A percentile compares a stretch with the other conserved stretches of the same genome.
Conservation (phyloP, 805 yeast genomes). For the Cyberlindnera bimundalis region DNA sequence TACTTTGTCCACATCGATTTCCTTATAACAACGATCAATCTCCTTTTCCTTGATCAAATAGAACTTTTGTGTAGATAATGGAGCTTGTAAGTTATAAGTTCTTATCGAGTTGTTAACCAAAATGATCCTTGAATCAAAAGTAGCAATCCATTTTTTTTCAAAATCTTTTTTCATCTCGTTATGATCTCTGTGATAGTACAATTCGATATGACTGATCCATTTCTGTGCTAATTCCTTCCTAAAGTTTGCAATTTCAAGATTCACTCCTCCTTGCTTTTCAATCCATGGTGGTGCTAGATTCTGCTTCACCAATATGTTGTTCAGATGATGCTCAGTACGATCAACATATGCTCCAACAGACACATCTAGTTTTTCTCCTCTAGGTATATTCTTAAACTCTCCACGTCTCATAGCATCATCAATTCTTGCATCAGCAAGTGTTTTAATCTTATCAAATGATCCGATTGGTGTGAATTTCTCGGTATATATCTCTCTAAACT, state of each 20-base stretch:
- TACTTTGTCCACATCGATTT: conserved; percentile 28
- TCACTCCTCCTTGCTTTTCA: conserved; percentile 64
- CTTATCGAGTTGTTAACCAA: conserved; percentile 47
- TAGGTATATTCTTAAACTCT: conserved; percentile 54
- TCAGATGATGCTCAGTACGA: conserved; percentile 73
- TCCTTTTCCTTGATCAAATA: conserved; percentile 46
- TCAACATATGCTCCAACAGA: conserved; percentile 55
- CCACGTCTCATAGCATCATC: conserved; percentile 74
- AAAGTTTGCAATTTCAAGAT: conserved; percentile 43
- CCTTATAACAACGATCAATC: conserved; percentile 35
- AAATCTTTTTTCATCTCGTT: conserved; percentile 17
- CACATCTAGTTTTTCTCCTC: conserved; percentile 58
- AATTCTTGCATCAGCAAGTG: conserved; percentile 72
- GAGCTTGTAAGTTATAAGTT: conserved; percentile 63
- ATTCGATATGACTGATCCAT: conserved; percentile 32
- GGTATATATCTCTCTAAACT: conserved; percentile 55
- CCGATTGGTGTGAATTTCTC: conserved; percentile 51
- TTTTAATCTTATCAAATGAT: conserved; percentile 43
- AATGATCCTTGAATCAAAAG: conserved; percentile 32
- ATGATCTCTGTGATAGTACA: conserved; percentile 14
- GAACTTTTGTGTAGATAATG: conserved; percentile 53
- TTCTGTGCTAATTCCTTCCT: conserved; percentile 40
- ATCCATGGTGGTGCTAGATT: conserved; percentile 90
- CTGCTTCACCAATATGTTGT: conserved; percentile 70
- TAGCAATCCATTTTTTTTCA: conserved; percentile 16